Evolutionary conservation across 2,329 filamentous ascomycete species (phyloP), one percentile per base, ranked within the genome.

Genomic region (Plectosphaerella sp.): DNA sequence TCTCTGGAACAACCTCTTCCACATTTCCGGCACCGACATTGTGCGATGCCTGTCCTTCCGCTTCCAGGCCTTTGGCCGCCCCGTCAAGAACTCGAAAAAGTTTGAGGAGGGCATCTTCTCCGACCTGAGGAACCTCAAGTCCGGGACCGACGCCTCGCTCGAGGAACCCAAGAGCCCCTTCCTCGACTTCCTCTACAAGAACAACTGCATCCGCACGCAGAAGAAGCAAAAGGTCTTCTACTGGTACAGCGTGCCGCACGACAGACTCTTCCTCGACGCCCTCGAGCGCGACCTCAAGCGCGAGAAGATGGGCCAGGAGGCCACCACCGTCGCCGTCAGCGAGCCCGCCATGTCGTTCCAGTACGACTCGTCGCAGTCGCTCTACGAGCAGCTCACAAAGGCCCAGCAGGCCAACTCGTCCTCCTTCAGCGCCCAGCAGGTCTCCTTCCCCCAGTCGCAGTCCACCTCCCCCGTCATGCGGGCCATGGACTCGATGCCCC

Each of bases 171-270:
- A 99, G 81, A 97, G 93, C 74, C 87, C 89, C 2, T 99, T 99
- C 75, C 83, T 99, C 56, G 94, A 99, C 73, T 99, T 97, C 71
- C 80, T 99, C 45, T 99, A 99, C 84, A 99, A 99, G 82, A 99
- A 99, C 83, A 99, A 99, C 79, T 99, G 94, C 81, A 99, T 99
- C 63, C 87, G 94, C 62, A 99, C 94, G 37, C 94, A 99, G 73
- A 99, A 99, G 85, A 99, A 99, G 82, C 94, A 99, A 69, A 99
- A 99, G 79, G 94, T 99, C 59, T 99, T 99, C 67, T 99, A 97
- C 77, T 99, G 94, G 94, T 99, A 97, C 75, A 97, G 92, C 76
- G 94, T 99, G 47, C 94, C 94, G 1, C 94, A 99, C 70, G 94
- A 99, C 73, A 86, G 94, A 51, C 84, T 99, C 49, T 99, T 99